Conservation (phyloP, 441 rosid genomes). For the Aquilaria agallochum region DNA sequence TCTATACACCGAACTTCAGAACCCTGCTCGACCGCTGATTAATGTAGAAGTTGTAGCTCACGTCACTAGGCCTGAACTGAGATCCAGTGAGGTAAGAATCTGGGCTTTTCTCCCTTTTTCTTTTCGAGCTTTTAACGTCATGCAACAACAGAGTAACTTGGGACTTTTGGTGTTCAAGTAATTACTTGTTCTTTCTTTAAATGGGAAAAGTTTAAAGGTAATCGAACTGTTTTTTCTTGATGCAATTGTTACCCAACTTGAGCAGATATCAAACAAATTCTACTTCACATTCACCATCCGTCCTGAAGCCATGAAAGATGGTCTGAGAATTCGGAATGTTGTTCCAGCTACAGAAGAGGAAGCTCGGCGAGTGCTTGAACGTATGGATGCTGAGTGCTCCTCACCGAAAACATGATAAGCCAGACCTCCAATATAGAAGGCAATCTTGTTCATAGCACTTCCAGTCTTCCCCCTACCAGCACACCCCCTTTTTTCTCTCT, state of each 20-base stretch:
- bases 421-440: neutral
- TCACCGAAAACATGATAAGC: conserved; percentile 10
- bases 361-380: conserved; percentile 69
- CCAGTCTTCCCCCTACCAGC: too few species aligned
- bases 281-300: conserved; percentile 75
- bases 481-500: too few species aligned
- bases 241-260: conserved; percentile 12
- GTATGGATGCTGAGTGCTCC: conserved; percentile 62
- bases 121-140: neutral
- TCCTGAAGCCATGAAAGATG: conserved; percentile 61
- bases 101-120: neutral
- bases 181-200: too few species aligned
- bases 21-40: conserved; percentile 62
- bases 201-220: neutral
- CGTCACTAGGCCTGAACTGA: conserved; percentile 85
- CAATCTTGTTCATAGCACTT: too few species aligned
- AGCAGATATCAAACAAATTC: conserved; percentile 74
- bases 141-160: neutral
- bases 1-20: conserved; percentile 66
- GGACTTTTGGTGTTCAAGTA: neutral
- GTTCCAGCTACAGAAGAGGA: conserved; percentile 84
- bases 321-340: conserved; percentile 61
- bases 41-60: conserved; percentile 93
- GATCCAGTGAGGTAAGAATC: conserved; percentile 69
- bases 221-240: neutral